Evolutionary conservation across 1,284 basidiomycete species (phyloP), one percentile per base, ranked within the genome.

Genomic region (Ceratobasidium sp.): DNA sequence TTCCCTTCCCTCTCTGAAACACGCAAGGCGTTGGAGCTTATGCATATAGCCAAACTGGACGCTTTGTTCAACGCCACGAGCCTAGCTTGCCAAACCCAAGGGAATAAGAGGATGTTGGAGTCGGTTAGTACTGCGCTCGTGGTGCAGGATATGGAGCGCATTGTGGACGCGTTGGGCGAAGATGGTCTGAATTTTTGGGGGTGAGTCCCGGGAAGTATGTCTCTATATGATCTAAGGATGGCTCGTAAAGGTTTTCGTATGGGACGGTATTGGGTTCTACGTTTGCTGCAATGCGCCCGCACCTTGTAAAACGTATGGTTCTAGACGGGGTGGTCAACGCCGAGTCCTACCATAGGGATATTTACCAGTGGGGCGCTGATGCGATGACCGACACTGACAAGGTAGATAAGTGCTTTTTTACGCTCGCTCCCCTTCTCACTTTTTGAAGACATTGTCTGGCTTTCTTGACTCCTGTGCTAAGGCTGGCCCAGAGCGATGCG

Each of bases 211-310:
- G 34, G 2, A 6, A 13, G n/a, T 22, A 31, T 3, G n/a, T n/a
- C n/a, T n/a, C 50, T 49, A 15, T 42, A 43, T 29, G 43, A 29
- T 13, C 35, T 62, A 32, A 13, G 4, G 20, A 40, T 32, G 29
- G 15, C 32, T 20, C 5, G 17, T 34, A 7, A 40, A 64, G 60
- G 3, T 64, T 50, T 65, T 73, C 69, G 29, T 72, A 75, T 47
- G 74, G 74, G 6, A 75, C 74, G 1, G 72, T 73, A n/a, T 56
- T 75, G n/a, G 74, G 74, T n/a, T 69, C 74, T 4, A 74, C 71
- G 0, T 75, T 75, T 49, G 65, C 71, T 8, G 58, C 42, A 8
- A 62, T 62, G 58, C 47, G 42, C 17, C 58, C 58, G 17, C n/a
- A n/a, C n/a, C n/a, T n/a, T n/a, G n/a, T n/a, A n/a, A n/a, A n/a